Percentiles rank a stretch among this genome's conserved stretches.
Evolutionary conservation across 2,329 filamentous ascomycete species (phyloP).

Genomic region (Verticillium zaregamsianum): DNA sequence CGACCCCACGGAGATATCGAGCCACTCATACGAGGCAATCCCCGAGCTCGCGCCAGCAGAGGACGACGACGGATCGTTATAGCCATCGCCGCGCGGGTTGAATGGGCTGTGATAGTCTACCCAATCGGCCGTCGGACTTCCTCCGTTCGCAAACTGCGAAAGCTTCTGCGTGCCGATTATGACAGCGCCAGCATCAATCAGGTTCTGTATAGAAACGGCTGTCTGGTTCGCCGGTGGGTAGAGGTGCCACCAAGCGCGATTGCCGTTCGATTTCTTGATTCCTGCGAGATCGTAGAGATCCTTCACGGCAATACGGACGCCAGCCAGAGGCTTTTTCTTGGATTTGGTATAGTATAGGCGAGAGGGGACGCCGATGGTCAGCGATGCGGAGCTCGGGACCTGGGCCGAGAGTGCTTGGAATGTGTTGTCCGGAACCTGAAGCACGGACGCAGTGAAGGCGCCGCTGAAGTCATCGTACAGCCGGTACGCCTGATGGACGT

Average conservation of each 20-base stretch:
- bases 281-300: constrained; percentile 37
- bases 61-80: constrained; percentile 24
- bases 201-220: constrained; percentile 44
- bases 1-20: constrained; percentile 17
- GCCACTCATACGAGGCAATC: constrained; percentile 23
- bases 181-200: constrained; percentile 57
- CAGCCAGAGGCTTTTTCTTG: constrained; percentile 24
- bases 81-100: constrained; percentile 44
- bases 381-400: constrained; percentile 18
- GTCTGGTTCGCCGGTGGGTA: constrained; percentile 47
- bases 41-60: constrained; percentile 20
- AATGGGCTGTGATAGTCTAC: constrained; percentile 34
- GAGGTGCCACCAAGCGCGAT: too few species aligned
- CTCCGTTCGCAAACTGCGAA: constrained; percentile 34
- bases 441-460: constrained; percentile 24
- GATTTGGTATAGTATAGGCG: constrained; percentile 48
- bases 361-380: constrained; percentile 49
- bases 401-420: constrained; percentile 29
- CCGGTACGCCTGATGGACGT: constrained; percentile 27
- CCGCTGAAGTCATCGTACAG: constrained; percentile 30
- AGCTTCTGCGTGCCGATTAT: constrained; percentile 50
- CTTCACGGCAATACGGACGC: constrained; percentile 29
- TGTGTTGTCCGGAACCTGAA: constrained; percentile 25
- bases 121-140: constrained; percentile 32
- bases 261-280: constrained; percentile 34